These are phyloP conservation scores for Antrodiella citrinella DNA, from an alignment of 768 basidiomycete genomes.

Conservation along the genomic window DNA sequence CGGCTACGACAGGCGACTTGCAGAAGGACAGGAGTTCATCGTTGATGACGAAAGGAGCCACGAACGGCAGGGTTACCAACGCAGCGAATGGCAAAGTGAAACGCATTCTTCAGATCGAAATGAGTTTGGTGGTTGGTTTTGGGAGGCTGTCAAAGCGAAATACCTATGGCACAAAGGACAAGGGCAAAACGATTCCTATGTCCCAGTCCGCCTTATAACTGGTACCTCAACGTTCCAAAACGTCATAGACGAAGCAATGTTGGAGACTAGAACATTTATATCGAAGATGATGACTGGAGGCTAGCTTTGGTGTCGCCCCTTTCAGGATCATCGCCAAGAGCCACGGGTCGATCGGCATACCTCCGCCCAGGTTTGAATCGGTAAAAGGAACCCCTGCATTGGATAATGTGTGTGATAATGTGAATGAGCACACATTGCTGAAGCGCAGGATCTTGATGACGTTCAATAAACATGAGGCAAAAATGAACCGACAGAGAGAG, in stretches of 20 bases:
- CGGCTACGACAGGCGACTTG: slow-evolving; percentile 31
- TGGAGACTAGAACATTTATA: neutral
- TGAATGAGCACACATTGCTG: no score
- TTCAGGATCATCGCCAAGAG: no score
- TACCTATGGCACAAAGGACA: neutral
- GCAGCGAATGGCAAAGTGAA: neutral
- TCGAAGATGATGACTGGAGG: neutral
- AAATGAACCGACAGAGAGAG: no score
- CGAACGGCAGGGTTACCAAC: neutral
- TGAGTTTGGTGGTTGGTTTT: no score
- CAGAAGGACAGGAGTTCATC: neutral
- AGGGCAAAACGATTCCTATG: neutral
- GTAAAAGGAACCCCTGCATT: no score
- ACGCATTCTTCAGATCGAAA: no score
- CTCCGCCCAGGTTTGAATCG: no score
- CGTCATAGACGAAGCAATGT: neutral
- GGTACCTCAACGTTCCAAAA: neutral
- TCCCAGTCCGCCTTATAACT: neutral
- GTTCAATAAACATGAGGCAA: no score
- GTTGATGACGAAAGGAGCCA: neutral
- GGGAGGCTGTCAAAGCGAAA: neutral
- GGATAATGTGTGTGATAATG: no score
- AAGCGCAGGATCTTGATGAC: no score
- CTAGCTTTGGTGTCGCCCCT: neutral
- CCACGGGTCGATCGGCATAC: no score